These are phyloP conservation scores for Apophysomyces sp. DNA, from an alignment of 371 early-diverging fungal species.

Conservation along the genomic window DNA sequence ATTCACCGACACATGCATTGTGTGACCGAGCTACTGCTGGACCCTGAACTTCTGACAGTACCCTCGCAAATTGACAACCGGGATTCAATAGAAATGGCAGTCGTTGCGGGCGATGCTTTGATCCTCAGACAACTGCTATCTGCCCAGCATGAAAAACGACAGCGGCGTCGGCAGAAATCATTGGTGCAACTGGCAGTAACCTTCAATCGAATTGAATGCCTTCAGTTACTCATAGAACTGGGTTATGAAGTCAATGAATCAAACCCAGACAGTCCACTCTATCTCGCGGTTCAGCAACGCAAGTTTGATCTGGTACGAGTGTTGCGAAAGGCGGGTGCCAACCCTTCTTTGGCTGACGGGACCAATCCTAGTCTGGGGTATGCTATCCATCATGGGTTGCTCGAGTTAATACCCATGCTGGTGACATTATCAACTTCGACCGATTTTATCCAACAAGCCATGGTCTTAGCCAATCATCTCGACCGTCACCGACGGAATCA, in stretches of 20 bases:
- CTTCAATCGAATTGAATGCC: slow-evolving; percentile 36
- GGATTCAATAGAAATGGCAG: neutral
- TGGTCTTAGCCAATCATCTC: slow-evolving; percentile 12
- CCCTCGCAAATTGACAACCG: slow-evolving; percentile 5
- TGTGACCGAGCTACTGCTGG: slow-evolving; percentile 9
- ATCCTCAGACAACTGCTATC: neutral
- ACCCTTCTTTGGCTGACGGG: slow-evolving; percentile 25
- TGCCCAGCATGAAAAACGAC: neutral
- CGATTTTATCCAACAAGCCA: slow-evolving; percentile 29
- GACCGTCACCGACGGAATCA: neutral
- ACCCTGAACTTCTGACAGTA: neutral
- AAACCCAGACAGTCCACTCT: slow-evolving; percentile 18
- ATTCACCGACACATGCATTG: slow-evolving; percentile 25
- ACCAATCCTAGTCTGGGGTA: slow-evolving; percentile 36
- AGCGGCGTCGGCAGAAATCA: neutral
- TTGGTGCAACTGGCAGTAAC: neutral
- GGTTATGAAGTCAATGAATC: slow-evolving; percentile 20
- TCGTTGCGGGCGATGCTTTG: neutral
- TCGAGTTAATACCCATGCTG: slow-evolving; percentile 39
- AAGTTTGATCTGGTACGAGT: slow-evolving; percentile 44
- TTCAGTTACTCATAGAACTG: slow-evolving; percentile 2
- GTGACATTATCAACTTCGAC: slow-evolving; percentile 29
- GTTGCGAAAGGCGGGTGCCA: slow-evolving; percentile 20
- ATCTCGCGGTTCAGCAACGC: slow-evolving; percentile 42
- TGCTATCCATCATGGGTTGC: slow-evolving; percentile 42